Conservation (phyloP, 2,329 filamentous ascomycete species). For the Penicillium sp. region DNA sequence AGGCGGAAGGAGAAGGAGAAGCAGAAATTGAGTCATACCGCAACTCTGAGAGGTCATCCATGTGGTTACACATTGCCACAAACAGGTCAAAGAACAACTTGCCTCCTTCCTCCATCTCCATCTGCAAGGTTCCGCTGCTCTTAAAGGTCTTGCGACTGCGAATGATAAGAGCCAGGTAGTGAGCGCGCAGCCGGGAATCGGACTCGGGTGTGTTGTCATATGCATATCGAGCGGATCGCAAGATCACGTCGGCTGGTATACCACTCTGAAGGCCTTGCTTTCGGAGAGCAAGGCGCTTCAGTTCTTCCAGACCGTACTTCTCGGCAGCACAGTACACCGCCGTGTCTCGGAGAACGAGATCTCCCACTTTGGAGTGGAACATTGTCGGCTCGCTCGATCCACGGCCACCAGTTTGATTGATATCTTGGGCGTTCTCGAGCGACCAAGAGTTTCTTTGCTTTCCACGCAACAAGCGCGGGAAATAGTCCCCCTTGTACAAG, state of each 20-base stretch:
- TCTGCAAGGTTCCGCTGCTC: conserved; percentile 97
- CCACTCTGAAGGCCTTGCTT: conserved; percentile 93
- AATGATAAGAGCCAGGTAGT: conserved; percentile 96
- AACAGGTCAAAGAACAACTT: conserved; percentile 98
- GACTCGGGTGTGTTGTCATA: conserved; percentile 93
- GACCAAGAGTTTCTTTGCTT: conserved; percentile 84
- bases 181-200: conserved; percentile 88
- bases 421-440: conserved; percentile 69
- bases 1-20: conserved; percentile 4
- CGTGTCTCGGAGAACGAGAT: conserved; percentile 83
- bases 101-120: conserved; percentile 93
- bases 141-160: conserved; percentile 97
- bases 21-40: conserved; percentile 55
- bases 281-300: conserved; percentile 85
- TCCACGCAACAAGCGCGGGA: conserved; percentile 82
- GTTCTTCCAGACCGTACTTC: conserved; percentile 83
- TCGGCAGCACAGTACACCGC: conserved; percentile 92
- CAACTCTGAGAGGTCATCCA: conserved; percentile 90
- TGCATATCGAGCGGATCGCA: conserved; percentile 89
- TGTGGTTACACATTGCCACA: conserved; percentile 96
- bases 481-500: conserved; percentile 96
- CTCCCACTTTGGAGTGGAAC: conserved; percentile 69
- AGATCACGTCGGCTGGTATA: conserved; percentile 86
- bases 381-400: conserved; percentile 71
- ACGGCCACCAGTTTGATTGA: conserved; percentile 56